Base-by-base conservation (phyloP, 2,329 filamentous ascomycete genomes). In the Rugonectria rugulosa region DNA sequence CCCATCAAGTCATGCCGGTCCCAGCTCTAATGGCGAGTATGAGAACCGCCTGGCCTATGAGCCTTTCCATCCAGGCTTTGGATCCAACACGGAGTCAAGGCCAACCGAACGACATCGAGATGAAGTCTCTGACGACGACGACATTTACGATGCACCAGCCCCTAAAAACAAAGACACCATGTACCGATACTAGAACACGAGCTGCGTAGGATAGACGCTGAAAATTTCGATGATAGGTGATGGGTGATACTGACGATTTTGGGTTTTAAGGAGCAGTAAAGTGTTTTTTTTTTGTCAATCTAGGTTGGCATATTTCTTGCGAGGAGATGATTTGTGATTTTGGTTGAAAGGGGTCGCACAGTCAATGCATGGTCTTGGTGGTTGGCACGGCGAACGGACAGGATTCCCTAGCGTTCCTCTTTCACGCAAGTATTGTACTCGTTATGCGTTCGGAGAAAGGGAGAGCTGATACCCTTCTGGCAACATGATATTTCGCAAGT, bases 11-110 rank as follows among this genome's bases (percentile, higher is more conserved):
- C 59, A 57, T 2, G 46, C 55, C 8, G 53, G 57, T 3, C 43
- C 62, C 8, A 56, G 60, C 45, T 37, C 57, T 17, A 46, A 60
- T 37, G 50, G 53, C 12, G 60, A 62, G 26, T 60, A 65, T 19
- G 41, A 62, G 7, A 57, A 67, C 6, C 65, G 69, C 3, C 64
- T 74, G 24, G 65, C 68, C 5, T 62, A 63, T 19, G 76, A 79
- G 54, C 72, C 75, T 6, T 78, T 73, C 58, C 70, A 77, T 42
- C 75, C 75, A 2, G 74, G 76, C 6, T 72, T 74, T 53, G 59
- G 56, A 19, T 59, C 59, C 14, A 62, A 47, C 21, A 48, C 60
- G 15, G 59, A 52, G 32, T 64, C 55, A 20, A 54, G 56, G 26
- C 42, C 58, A 12, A 44, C 60, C 32, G 51, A 51, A 17, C 56